phyloP scores from a whole-genome alignment of 768 basidiomycete species.

The Lactarius indigo region DNA sequence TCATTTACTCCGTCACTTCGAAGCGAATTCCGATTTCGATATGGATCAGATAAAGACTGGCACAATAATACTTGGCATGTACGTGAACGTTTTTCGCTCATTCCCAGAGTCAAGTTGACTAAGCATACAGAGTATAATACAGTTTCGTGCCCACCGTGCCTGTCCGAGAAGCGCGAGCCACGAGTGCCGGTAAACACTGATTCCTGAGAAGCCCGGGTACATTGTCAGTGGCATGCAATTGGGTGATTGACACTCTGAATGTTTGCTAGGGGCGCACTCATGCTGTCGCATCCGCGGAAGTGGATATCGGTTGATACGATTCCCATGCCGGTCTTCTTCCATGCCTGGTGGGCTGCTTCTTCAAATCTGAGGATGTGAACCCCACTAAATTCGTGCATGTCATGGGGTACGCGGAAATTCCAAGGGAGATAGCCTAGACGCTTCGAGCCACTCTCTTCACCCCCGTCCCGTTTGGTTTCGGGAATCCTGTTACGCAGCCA shows the following conservation, averaged over 20 bases:
- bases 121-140: background rate
- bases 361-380: conserved; percentile 1
- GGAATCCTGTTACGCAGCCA: background rate
- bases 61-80: background rate
- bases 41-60: background rate
- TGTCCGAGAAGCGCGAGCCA: background rate
- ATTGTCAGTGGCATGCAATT: background rate
- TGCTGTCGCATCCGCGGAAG: background rate
- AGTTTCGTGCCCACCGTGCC: background rate
- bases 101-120: background rate
- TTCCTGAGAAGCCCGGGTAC: background rate
- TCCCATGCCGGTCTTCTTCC: conserved; percentile 6
- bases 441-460: background rate
- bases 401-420: background rate
- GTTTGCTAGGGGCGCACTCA: background rate
- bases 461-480: background rate
- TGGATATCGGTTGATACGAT: background rate
- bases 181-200: background rate
- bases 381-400: conserved; percentile 4
- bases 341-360: background rate
- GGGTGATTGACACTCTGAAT: conserved; percentile 14
- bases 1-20: background rate
- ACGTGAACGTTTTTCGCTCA: background rate
- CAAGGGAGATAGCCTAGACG: background rate
- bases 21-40: background rate